These are phyloP conservation scores for Medicago arabica DNA, from an alignment of 306 rosid genomes.

Conservation along the genomic window DNA sequence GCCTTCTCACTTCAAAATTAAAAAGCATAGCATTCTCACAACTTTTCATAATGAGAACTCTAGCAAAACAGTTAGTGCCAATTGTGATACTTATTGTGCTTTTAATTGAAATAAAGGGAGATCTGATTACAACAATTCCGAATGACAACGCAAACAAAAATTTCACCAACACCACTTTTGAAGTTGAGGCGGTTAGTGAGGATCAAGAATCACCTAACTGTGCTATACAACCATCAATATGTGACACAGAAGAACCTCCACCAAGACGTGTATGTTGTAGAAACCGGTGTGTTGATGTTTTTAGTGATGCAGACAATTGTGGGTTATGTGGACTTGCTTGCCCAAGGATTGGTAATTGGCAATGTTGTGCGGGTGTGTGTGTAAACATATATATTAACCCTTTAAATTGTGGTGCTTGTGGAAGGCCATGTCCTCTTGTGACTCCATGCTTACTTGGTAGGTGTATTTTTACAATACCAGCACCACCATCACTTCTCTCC, in stretches of 20 bases:
- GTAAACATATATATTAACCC: conserved; percentile 35
- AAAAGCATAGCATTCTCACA: too few relatives aligned
- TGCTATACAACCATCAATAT: conserved; percentile 38
- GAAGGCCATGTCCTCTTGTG: conserved; percentile 54
- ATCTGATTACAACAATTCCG: too few relatives aligned
- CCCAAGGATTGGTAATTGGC: conserved; percentile 1
- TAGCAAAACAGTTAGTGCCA: too few relatives aligned
- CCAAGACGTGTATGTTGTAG: conserved; percentile 52
- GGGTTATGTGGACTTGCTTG: conserved; percentile 57
- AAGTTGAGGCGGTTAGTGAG: not conserved
- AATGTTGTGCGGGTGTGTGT: conserved; percentile 68
- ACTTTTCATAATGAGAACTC: too few relatives aligned
- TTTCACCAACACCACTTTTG: not conserved
- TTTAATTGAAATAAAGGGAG: too few relatives aligned
- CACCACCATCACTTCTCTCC: not conserved
- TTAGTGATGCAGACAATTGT: conserved; percentile 52
- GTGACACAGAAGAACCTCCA: conserved; percentile 33
- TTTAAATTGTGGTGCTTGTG: conserved; percentile 73
- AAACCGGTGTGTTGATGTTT: conserved; percentile 58
- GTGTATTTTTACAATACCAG: conserved; percentile 43
- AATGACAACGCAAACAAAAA: not conserved
- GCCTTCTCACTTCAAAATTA: too few relatives aligned
- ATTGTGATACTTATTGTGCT: too few relatives aligned
- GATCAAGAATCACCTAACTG: not conserved
- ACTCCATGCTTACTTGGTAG: conserved; percentile 54